A percentile compares a stretch with the other conserved stretches of the same genome.
Conservation (phyloP, 768 basidiomycete species). For the Hortiboletus campestris region DNA sequence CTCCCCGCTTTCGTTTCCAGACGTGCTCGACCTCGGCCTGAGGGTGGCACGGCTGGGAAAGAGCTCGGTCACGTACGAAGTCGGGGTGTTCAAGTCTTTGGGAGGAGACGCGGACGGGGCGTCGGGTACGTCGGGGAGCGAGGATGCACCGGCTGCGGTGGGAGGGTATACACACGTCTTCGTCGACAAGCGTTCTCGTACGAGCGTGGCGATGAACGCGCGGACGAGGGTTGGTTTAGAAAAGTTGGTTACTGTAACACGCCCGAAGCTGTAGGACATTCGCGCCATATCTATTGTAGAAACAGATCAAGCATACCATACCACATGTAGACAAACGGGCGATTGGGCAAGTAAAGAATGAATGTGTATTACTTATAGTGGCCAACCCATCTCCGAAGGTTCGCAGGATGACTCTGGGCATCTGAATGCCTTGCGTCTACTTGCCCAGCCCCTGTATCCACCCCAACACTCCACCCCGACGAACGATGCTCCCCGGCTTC, state of each 20-base stretch:
- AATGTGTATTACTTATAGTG: too few relatives aligned
- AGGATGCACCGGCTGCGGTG: conserved; percentile 38
- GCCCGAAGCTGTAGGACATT: conserved; percentile 18
- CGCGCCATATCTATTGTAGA: background rate
- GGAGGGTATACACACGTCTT: conserved; percentile 83
- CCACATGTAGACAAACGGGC: too few relatives aligned
- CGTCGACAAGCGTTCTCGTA: conserved; percentile 59
- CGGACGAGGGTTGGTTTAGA: conserved; percentile 46
- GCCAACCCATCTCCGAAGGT: too few relatives aligned
- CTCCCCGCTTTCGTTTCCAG: conserved; percentile 69
- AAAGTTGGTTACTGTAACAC: conserved; percentile 2
- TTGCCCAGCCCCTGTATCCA: conserved; percentile 24
- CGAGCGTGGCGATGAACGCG: conserved; percentile 48
- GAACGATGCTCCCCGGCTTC: conserved; percentile 21
- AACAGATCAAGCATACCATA: background rate
- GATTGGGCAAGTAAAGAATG: too few relatives aligned
- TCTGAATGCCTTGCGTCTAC: background rate
- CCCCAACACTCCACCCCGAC: conserved; percentile 20
- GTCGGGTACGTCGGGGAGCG: background rate
- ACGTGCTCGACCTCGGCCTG: conserved; percentile 66
- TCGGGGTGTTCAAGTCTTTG: conserved; percentile 63
- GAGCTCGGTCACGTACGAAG: conserved; percentile 77
- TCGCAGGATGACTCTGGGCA: background rate
- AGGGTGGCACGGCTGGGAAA: conserved; percentile 65
- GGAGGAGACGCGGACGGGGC: background rate